Base-by-base conservation (phyloP, 1,139 yeast species). In the Kodamaea sp. region DNA sequence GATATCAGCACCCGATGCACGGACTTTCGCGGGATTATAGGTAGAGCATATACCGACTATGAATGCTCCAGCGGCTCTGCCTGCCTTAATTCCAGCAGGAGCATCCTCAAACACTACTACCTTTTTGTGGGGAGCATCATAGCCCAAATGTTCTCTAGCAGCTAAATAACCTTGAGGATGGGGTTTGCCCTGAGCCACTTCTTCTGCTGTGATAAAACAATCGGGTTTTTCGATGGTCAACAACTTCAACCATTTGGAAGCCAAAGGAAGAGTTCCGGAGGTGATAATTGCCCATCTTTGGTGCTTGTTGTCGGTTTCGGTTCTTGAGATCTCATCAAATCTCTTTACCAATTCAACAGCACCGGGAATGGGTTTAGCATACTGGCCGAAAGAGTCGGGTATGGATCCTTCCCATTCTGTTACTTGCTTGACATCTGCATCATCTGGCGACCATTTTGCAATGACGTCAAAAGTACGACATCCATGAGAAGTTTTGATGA, bases 31-130 rank as follows among this genome's bases (percentile, higher is more conserved):
- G 20, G 86, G 76, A 42, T 73, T 78, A 58, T 83, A 84, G 30
- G 94, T 82, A 39, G 92, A 82, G 47, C 92, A 85, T 59, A 86
- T 80, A 54, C 95, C 95, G 49, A 86, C 77, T 42, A 85, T 82
- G 56, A 76, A 73, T 51, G 94, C 90, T 45, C 94, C 95, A 16
- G 94, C 87, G 44, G 76, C 86, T 55, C 82, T 78, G 61, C 95
- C 95, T 28, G 95, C 92, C 41, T 75, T 67, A 46, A 86, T 80
- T 56, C 95, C 95, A 29, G 90, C 90, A 32, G 92, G 92, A 28
- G 94, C 94, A 57, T 85, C 95, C 64, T 85, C 95, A 54, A 84
- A 84, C 14, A 86, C 95, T 29, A 84, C 77, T 43, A 74, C 82
- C 55, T 69, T 70, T 53, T 71, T 70, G 38, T 64, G 43, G 38